Conservation (phyloP, 768 basidiomycete species). For the Cubamyces sp. region DNA sequence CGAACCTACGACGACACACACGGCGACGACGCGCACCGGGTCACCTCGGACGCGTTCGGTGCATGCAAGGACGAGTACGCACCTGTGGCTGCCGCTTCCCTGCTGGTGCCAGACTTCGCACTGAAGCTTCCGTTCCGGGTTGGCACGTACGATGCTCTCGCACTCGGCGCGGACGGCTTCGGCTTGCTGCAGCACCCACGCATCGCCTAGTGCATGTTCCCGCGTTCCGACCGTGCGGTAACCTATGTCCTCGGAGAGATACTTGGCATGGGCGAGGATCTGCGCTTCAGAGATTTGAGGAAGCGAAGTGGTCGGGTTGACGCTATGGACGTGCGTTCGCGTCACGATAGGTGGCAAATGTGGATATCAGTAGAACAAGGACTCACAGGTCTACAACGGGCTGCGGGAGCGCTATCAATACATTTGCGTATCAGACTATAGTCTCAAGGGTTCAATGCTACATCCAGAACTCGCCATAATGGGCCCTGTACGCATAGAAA, state of each 20-base stretch:
- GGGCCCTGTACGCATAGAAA: conserved; percentile 49
- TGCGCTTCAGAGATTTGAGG: conserved; percentile 75
- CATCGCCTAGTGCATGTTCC: conserved; percentile 85
- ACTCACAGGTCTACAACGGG: conserved; percentile 59
- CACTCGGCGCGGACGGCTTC: conserved; percentile 65
- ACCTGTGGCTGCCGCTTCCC: conserved; percentile 89
- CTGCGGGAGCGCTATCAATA: conserved; percentile 53
- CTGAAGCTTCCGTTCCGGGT: conserved; percentile 60
- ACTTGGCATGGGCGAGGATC: conserved; percentile 63
- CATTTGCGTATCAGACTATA: background rate
- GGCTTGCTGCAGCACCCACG: conserved; percentile 77
- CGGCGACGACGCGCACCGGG: background rate
- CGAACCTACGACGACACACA: conserved; percentile 61
- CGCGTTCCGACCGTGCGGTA: conserved; percentile 90
- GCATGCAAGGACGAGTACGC: conserved; percentile 32
- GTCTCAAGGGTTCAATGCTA: background rate
- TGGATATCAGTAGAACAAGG: background rate
- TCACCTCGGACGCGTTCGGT: background rate
- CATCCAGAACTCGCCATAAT: conserved; percentile 41
- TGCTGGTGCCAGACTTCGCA: conserved; percentile 93
- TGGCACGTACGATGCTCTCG: conserved; percentile 45
- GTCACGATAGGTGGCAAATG: background rate
- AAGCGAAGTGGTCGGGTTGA: conserved; percentile 54
- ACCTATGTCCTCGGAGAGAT: conserved; percentile 85
- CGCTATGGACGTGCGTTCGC: conserved; percentile 18